Evolutionary conservation across 2,329 filamentous ascomycete species (phyloP).

Genomic region (Fusarium sp.): DNA sequence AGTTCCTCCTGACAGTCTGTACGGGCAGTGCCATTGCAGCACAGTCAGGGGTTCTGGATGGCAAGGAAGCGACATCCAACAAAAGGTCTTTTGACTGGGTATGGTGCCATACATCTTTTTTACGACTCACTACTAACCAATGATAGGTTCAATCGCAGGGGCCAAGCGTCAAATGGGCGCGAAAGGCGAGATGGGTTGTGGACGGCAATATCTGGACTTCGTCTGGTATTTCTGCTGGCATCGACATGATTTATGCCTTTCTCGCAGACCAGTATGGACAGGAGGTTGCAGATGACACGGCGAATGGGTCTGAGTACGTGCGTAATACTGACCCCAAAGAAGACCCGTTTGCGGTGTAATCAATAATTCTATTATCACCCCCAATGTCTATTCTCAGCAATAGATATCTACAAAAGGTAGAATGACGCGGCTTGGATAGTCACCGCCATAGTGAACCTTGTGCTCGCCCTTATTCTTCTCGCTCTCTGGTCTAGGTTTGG

Average conservation of each 20-base stretch:
- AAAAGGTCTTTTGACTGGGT: conserved; percentile 64
- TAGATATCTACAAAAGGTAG: conserved; percentile 34
- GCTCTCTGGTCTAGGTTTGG: conserved; percentile 17
- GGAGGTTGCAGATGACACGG: conserved; percentile 63
- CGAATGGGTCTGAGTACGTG: conserved; percentile 70
- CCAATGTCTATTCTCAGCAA: no score
- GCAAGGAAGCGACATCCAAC: conserved; percentile 72
- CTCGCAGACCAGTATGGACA: conserved; percentile 62
- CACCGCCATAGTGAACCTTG: conserved; percentile 35
- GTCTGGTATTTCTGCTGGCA: conserved; percentile 67
- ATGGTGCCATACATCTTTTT: neutral
- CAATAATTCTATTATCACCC: neutral
- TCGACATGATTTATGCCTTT: conserved; percentile 57
- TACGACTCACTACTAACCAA: neutral
- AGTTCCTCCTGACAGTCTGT: conserved; percentile 73
- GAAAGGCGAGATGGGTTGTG: conserved; percentile 70
- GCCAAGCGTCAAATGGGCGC: conserved; percentile 67
- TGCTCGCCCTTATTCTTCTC: conserved; percentile 30
- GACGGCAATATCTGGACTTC: conserved; percentile 75
- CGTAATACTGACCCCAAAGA: conserved; percentile 63
- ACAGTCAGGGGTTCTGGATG: conserved; percentile 69
- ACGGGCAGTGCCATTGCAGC: conserved; percentile 71
- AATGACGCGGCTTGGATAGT: conserved; percentile 41
- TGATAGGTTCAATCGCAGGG: conserved; percentile 56
- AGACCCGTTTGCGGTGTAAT: conserved; percentile 67